Base-by-base conservation (phyloP, 768 basidiomycete genomes). In the Suillus subaureus region DNA sequence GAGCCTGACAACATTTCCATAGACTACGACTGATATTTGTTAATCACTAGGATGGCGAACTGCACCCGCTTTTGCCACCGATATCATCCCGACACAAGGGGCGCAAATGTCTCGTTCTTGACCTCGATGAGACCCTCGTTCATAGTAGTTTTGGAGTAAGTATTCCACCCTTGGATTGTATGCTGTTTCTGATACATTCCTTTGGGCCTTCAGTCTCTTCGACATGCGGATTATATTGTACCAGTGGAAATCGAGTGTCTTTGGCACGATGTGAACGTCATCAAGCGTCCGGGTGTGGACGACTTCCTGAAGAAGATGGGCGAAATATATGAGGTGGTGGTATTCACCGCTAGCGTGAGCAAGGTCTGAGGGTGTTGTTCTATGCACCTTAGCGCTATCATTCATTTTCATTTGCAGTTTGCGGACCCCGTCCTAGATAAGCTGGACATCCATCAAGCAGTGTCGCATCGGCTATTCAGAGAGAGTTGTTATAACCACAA, bases 201-300 rank as follows among this genome's bases (percentile, higher is more conserved):
- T 23, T 18, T 16, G 42, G 6, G 16, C 15, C 7, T 21, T 35
- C 13, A 97, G 94, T 90, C 94, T 62, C 91, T 96, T 54, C 45
- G n/a, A 62, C 90, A 92, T 73, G 93, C 95, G 31, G 95, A 97
- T 80, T 97, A 92, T 75, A 92, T 97, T 70, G 94, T 97, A 1
- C 95, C 96, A 9, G 95, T 97, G 18, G 95, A 97, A 79, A 97
- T 97, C 68, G 96, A 97, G 74, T 93, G 91, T 69, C 90, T 95
- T 74, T 92, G 90, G 84, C 96, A 97, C 78, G 96, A 97, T 73
- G 93, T 97, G 69, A 96, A 97, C 78, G 94, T 96, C 61, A 90
- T 96, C 78, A 97, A 97, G 77, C 89, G 95, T 58, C 95, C 96
- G 8, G 95, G 96, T n/a, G 96, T 97, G n/a, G 96, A 97, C 75